Evolutionary conservation across 345 rosid species (phyloP).

Genomic region (Corchorus capsularis): DNA sequence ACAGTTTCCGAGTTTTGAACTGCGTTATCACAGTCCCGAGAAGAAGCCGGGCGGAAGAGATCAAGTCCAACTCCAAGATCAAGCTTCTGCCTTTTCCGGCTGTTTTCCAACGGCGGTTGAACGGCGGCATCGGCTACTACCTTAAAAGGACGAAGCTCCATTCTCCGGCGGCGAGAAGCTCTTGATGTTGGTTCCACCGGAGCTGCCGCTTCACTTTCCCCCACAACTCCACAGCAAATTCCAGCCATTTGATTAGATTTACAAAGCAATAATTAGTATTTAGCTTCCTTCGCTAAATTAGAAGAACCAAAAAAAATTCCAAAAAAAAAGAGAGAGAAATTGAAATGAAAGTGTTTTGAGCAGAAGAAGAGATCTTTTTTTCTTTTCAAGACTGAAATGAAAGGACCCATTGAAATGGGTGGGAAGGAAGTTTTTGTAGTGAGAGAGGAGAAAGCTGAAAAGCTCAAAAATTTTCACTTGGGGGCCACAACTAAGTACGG

Average conservation of each 20-base stretch:
- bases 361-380: background rate
- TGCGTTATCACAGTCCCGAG: slow-evolving; percentile 26
- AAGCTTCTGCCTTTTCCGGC: slow-evolving; percentile 51
- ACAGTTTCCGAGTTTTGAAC: slow-evolving; percentile 14
- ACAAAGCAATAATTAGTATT: background rate
- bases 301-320: background rate
- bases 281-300: too few relatives aligned
- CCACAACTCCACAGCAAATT: slow-evolving; percentile 73
- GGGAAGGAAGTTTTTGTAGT: slow-evolving; percentile 9
- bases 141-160: slow-evolving; percentile 65
- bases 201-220: slow-evolving; percentile 60
- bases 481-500: slow-evolving; percentile 65
- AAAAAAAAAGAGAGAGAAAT: slow-evolving; percentile 7
- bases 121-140: slow-evolving; percentile 49
- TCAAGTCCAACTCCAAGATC: slow-evolving; percentile 14
- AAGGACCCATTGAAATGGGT: slow-evolving; percentile 31
- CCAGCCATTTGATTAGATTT: slow-evolving; percentile 54
- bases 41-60: background rate
- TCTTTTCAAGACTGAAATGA: background rate
- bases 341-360: slow-evolving; percentile 18
- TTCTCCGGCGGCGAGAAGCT: slow-evolving; percentile 50
- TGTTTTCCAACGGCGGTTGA: slow-evolving; percentile 37
- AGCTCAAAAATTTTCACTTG: slow-evolving; percentile 35
- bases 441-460: background rate
- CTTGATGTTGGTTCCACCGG: slow-evolving; percentile 53